Evolutionary conservation across 2,329 filamentous ascomycete genomes (phyloP), one percentile per base, ranked within the genome.

Genomic region (Fusarium illudens): DNA sequence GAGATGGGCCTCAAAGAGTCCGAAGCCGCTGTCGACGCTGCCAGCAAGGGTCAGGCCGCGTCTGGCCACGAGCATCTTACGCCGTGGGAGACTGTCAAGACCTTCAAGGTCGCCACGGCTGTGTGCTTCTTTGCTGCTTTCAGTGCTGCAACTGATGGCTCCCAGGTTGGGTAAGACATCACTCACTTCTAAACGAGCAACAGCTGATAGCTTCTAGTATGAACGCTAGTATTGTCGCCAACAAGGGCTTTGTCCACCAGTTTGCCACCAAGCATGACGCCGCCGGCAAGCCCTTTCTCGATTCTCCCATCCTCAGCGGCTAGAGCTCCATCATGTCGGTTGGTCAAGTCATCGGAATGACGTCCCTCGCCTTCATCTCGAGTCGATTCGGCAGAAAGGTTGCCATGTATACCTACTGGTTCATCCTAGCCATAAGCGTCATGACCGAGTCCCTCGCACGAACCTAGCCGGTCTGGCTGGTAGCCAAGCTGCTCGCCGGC

Each of bases 321-420:
- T 81, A 79, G 78, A 75, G 78, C 42, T 77, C 77, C 12, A 79
- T 81, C 49, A 77, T 79, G 70, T 79, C 78, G 1, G 74, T 78
- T 2, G 79, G 79, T 27, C 79, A 81, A 62, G 76, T 78, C 6
- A 63, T 81, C 39, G 79, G 79, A 17, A 80, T 80, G 68, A 70
- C 75, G 13, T 71, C 68, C 6, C 58, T 78, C 15, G 51, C 60
- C 30, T 73, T 73, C 48, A 15, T 71, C 15, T 76, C 76, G 7
- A 70, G 68, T 37, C 60, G 60, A 30, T 71, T 73, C 3, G 48
- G 48, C 2, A 32, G 48, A 2, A 51, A 51, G 3, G 13, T 51
- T 34, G 48, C 48, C 48, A 51, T 51, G 48, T 51, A 33, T 0
- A 51, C 48, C 0, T 51, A 51, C 30, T 51, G 48, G 48, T 25